Percentiles rank a stretch among this genome's conserved stretches.
phyloP scores from a whole-genome alignment of 2,329 filamentous ascomycete genomes.

The Colletotrichum destructivum region DNA sequence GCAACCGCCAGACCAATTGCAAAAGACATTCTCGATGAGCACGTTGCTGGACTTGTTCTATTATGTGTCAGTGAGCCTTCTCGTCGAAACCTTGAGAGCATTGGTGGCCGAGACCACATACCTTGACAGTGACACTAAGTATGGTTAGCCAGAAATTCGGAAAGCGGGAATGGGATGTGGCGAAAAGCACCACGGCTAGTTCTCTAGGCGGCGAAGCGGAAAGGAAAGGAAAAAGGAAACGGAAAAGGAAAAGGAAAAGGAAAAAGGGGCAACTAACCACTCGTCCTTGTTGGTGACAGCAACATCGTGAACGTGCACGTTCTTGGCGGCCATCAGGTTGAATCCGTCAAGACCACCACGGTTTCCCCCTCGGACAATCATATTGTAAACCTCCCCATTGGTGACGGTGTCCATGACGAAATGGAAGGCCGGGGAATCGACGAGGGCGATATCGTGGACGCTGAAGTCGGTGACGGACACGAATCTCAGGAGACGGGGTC shows the following conservation, averaged over 20 bases:
- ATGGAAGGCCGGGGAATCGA: conserved; percentile 65
- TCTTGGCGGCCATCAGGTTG: conserved; percentile 65
- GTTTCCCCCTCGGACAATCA: conserved; percentile 66
- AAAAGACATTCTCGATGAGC: conserved; percentile 72
- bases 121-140: conserved; percentile 30
- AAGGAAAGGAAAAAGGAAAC: too few relatives aligned
- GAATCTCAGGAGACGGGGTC: conserved; percentile 60
- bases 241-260: conserved; percentile 53
- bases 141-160: not conserved
- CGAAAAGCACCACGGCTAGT: not conserved
- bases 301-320: conserved; percentile 72
- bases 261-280: conserved; percentile 63
- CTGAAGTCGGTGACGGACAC: conserved; percentile 62
- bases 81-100: not conserved
- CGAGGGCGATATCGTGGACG: conserved; percentile 63
- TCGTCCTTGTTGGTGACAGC: conserved; percentile 76
- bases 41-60: conserved; percentile 66
- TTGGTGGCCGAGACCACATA: not conserved
- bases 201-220: conserved; percentile 52
- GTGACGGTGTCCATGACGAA: conserved; percentile 62
- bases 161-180: accelerated
- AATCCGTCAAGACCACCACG: conserved; percentile 69
- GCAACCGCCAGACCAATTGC: conserved; percentile 74
- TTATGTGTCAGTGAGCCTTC: not conserved
- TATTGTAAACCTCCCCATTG: conserved; percentile 68